phyloP scores from a whole-genome alignment of 2,329 filamentous ascomycete genomes.

The Colletotrichum musae region DNA sequence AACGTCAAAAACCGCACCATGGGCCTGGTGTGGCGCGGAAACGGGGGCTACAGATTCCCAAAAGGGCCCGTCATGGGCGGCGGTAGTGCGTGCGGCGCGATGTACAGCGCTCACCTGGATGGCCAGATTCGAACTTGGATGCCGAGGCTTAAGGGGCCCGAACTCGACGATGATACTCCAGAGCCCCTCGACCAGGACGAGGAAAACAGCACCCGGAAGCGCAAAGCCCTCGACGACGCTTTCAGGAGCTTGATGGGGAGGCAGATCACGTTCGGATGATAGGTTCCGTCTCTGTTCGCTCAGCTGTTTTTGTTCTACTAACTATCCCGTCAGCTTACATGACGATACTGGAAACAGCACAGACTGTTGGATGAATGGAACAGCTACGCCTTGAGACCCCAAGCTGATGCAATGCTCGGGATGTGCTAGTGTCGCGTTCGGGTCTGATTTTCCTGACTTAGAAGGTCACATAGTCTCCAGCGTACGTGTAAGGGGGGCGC shows the following conservation, averaged over 20 bases:
- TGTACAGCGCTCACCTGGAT: constrained; percentile 88
- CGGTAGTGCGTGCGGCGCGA: constrained; percentile 63
- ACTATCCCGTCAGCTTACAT: too few relatives aligned
- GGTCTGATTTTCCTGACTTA: too few relatives aligned
- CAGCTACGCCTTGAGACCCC: too few relatives aligned
- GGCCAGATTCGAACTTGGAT: constrained; percentile 87
- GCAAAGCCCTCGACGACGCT: constrained; percentile 84
- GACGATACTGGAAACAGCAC: too few relatives aligned
- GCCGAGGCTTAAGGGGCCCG: constrained; percentile 68
- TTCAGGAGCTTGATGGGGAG: constrained; percentile 82
- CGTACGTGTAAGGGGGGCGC: too few relatives aligned
- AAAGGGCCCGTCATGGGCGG: constrained; percentile 74
- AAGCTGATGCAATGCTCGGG: too few relatives aligned
- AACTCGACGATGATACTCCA: constrained; percentile 64
- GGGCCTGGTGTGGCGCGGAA: constrained; percentile 79
- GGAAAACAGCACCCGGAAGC: constrained; percentile 72
- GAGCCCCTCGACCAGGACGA: constrained; percentile 55
- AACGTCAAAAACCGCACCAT: constrained; percentile 79
- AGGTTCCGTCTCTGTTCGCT: neutral
- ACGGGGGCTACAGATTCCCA: constrained; percentile 71
- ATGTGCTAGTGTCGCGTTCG: too few relatives aligned
- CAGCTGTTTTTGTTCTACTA: too few relatives aligned
- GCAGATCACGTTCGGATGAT: constrained; percentile 73
- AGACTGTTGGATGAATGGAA: too few relatives aligned
- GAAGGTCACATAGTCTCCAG: too few relatives aligned